Base-by-base conservation (phyloP, 2,329 filamentous ascomycete genomes). In the Fonsecaea pugnacius region DNA sequence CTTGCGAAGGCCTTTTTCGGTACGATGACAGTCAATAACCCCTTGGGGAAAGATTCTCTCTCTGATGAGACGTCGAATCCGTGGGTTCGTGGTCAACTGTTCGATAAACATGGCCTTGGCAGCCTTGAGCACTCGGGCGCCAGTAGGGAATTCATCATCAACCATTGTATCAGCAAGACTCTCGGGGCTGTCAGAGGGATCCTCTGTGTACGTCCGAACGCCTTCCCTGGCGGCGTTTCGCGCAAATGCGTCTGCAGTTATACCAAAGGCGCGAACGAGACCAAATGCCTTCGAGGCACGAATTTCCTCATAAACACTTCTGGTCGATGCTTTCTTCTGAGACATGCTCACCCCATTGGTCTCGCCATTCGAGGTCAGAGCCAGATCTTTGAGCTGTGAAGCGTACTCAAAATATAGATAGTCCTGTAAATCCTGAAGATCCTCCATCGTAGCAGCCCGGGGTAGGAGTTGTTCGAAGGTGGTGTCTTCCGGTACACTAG, bases 401-500 rank as follows among this genome's bases (percentile, higher is more conserved):
- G 91, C 87, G 72, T 98, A 98, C 73, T 93, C 90, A 77, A 99
- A 99, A 73, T 98, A 92, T 59, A 98, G 82, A 72, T 98, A 98
- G 73, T 99, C 95, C 74, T 98, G 94, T 24, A 99, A 79, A 76
- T 99, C 95, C 75, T 99, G 95, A 18, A 99, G 84, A 75, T 99
- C 95, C 75, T 99, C 95, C 83, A 97, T 93, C 0, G 90, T 94
- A 4, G 87, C 87, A 2, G 93, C 92, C 63, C 87, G 83, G 0
- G 85, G 83, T n/a, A 95, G 85, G 83, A 97, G 89, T 70, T 93
- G 89, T 52, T 94, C 90, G 46, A 98, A 87, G 62, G 91, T 88
- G 1, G 82, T 74, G 73, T 98, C 95, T 27, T 87, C 79, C 21
- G 93, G 82, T 3, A 84, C 84, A 18, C 86, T 79, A 5, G 96